Conservation (phyloP, 2,329 filamentous ascomycete species). For the Epichloe festucae region DNA sequence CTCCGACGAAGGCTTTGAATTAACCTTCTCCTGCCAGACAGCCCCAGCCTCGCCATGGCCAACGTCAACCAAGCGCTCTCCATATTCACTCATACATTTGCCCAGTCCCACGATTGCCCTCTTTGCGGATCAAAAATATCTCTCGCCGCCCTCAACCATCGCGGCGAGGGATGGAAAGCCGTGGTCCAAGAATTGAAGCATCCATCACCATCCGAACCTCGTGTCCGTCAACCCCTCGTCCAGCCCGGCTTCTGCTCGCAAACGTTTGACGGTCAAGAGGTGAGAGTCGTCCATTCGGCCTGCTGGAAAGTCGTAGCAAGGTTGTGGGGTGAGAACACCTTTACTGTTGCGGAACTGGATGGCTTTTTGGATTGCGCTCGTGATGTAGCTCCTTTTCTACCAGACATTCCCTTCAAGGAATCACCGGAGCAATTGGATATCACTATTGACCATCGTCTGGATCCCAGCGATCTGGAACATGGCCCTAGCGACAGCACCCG, state of each 20-base stretch:
- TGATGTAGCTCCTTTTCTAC: slow-evolving; percentile 3
- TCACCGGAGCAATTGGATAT: slow-evolving; percentile 5
- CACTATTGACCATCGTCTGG: slow-evolving; percentile 6
- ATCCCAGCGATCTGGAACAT: slow-evolving; percentile 3
- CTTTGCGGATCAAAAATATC: slow-evolving; percentile 5
- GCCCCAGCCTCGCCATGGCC: neutral
- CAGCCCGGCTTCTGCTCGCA: neutral
- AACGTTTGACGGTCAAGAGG: slow-evolving; percentile 1
- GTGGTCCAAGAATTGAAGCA: slow-evolving; percentile 3
- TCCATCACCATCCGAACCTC: neutral
- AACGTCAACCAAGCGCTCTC: neutral
- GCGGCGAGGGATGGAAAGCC: slow-evolving; percentile 5
- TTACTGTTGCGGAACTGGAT: slow-evolving; percentile 6
- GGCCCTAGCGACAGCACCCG: neutral
- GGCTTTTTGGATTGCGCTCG: slow-evolving; percentile 6
- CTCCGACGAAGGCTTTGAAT: neutral
- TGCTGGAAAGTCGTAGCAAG: slow-evolving; percentile 5
- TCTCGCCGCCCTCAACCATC: neutral
- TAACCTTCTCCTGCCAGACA: neutral
- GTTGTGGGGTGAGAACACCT: slow-evolving; percentile 1
- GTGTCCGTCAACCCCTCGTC: slow-evolving; percentile 2
- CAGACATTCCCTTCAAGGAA: slow-evolving; percentile 5
- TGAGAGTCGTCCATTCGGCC: slow-evolving; percentile 5
- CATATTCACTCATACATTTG: neutral
- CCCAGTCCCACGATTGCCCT: slow-evolving; percentile 1